Evolutionary conservation across 179 eudicot genomes (phyloP).

Genomic region (Silene coronaria): DNA sequence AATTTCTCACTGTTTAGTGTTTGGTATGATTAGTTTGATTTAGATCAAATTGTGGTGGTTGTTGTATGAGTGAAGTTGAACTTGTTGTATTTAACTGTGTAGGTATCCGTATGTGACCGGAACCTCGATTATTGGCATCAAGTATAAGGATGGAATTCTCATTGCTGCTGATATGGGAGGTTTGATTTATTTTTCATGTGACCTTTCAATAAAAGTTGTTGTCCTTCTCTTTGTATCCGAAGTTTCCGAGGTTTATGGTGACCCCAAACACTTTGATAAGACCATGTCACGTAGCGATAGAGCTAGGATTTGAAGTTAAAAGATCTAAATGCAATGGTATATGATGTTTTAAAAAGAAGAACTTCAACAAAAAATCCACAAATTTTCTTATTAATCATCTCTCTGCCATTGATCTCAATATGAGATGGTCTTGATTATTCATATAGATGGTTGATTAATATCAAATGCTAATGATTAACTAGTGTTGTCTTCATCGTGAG

Average conservation of each 20-base stretch:
- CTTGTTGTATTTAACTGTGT: constrained; percentile 12
- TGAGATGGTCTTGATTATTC: not conserved
- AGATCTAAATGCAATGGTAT: not conserved
- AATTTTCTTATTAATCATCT: not conserved
- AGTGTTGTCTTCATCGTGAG: not conserved
- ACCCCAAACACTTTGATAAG: not conserved
- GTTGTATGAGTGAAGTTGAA: not conserved
- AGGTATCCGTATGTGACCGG: constrained; percentile 91
- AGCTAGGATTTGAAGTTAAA: not conserved
- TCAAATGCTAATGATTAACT: not conserved
- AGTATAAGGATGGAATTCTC: constrained; percentile 91
- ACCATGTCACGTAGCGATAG: not conserved
- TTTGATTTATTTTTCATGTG: constrained; percentile 22
- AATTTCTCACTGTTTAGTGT: not conserved
- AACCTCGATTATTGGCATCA: constrained; percentile 86
- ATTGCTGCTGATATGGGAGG: constrained; percentile 99
- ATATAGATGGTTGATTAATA: not conserved
- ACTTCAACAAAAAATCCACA: not conserved
- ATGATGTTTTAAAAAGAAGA: too few relatives aligned
- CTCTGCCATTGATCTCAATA: not conserved
- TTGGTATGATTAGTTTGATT: not conserved
- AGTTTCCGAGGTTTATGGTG: not conserved
- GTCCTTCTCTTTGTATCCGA: not conserved
- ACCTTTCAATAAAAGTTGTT: not conserved
- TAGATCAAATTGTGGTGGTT: not conserved